These are phyloP conservation scores for Trichophyton equinum DNA, from an alignment of 2,329 filamentous ascomycete species.

Conservation along the genomic window DNA sequence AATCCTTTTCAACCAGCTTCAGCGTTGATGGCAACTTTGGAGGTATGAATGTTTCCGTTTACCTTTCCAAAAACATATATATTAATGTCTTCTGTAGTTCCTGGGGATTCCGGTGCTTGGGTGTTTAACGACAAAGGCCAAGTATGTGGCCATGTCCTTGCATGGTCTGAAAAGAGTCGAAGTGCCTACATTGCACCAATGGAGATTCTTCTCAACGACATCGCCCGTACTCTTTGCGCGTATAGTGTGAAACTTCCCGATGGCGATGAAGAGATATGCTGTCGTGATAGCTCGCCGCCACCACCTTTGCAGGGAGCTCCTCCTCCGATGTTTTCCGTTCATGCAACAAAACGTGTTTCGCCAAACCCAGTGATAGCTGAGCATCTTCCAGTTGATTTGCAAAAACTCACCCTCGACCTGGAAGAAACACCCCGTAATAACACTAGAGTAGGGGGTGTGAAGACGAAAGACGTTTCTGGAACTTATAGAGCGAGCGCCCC, in stretches of 20 bases:
- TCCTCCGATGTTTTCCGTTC: background rate
- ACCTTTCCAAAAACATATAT: background rate
- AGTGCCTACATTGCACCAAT: constrained; percentile 91
- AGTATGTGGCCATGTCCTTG: constrained; percentile 80
- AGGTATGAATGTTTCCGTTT: constrained; percentile 24
- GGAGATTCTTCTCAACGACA: constrained; percentile 78
- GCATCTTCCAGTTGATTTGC: constrained; percentile 12
- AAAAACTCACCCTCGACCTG: constrained; percentile 10
- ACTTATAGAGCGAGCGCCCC: constrained; percentile 17
- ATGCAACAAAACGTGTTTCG: background rate
- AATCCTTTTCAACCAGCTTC: constrained; percentile 63
- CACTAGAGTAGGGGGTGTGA: background rate
- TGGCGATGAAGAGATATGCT: constrained; percentile 17
- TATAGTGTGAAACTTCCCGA: constrained; percentile 57
- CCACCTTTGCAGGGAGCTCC: background rate
- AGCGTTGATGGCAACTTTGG: constrained; percentile 49
- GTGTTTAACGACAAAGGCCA: constrained; percentile 71
- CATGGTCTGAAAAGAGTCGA: constrained; percentile 67
- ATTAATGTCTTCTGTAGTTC: constrained; percentile 39
- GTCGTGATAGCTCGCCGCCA: background rate
- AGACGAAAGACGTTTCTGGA: constrained; percentile 14
- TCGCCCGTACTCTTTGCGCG: constrained; percentile 63
- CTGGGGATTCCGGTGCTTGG: constrained; percentile 89
- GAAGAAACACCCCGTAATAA: constrained; percentile 5
- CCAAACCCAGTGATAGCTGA: constrained; percentile 2